Evolutionary conservation across 2,329 filamentous ascomycete species (phyloP), one percentile per base, ranked within the genome.

Genomic region (Colletotrichum neosansevieriae): DNA sequence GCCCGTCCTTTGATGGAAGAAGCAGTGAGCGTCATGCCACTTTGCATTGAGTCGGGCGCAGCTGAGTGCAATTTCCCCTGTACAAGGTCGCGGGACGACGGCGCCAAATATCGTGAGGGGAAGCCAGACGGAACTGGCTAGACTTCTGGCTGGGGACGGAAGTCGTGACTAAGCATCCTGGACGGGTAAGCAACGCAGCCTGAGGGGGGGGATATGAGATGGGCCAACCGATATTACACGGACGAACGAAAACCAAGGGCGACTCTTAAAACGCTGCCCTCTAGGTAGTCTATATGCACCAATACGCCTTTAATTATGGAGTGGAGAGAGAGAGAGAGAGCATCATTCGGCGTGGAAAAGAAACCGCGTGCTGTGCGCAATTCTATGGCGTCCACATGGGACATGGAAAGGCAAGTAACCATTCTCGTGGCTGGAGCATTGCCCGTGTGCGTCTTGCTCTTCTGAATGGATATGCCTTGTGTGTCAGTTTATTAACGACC

Each of bases 51-150:
- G 19, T 54, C 32, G 17, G 53, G 54, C 34, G 65, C 54, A 68
- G 61, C 65, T 60, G 45, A 45, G 49, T 49, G 65, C 49, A 68
- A 68, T 68, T 56, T 68, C 65, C n/a, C 56, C 54, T 59, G 54
- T 56, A 68, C 61, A 54, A 68, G 60, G 51, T 19, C 38, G 47
- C 60, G 54, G 60, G 60, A 64, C 60, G 21, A 44, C 47, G 47
- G 47, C 34, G 61, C 61, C 65, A 68, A 56, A 61, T 49, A 68
- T 57, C 61, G 65, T 50, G 61, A 29, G 34, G 13, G 49, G 53
- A 15, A 38, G 36, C 36, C 13, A 29, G 29, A 9, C 29, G 36
- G 36, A 12, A 47, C 36, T 21, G 36, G 40, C 57, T 57, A 21
- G 56, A 5, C 36, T 50, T 58, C 17, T 50, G 38, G 51, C 29